Conservation (phyloP, 208 protist genomes). For the Trypanosoma cruzi region DNA sequence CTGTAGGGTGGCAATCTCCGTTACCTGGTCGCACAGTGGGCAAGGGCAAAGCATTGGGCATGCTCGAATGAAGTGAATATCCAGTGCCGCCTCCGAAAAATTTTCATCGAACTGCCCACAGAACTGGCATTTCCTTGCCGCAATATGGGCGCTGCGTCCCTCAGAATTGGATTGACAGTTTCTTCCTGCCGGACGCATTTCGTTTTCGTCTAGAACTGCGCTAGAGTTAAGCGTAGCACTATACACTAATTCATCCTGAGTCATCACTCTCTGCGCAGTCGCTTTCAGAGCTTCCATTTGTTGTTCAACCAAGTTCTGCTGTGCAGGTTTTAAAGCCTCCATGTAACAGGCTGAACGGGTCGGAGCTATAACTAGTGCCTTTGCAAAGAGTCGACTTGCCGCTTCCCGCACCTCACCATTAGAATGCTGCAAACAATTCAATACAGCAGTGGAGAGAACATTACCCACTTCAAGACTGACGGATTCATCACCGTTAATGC, state of each 20-base stretch:
- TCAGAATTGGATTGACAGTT: neutral
- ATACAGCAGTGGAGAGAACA: slow-evolving; percentile 57
- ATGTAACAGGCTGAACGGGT: slow-evolving; percentile 32
- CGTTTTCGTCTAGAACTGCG: neutral
- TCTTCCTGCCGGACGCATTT: neutral
- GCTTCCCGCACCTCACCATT: slow-evolving; percentile 80
- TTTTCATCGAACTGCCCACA: slow-evolving; percentile 73
- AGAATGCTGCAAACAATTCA: slow-evolving; percentile 74
- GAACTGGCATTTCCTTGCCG: slow-evolving; percentile 77
- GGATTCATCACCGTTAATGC: slow-evolving; percentile 29
- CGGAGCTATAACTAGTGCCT: slow-evolving; percentile 50
- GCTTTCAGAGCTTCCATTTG: slow-evolving; percentile 32
- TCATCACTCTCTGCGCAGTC: neutral
- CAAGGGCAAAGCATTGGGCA: slow-evolving; percentile 94
- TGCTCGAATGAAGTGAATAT: slow-evolving; percentile 83
- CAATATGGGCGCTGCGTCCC: neutral
- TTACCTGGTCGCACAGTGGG: slow-evolving; percentile 91
- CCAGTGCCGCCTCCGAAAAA: slow-evolving; percentile 75
- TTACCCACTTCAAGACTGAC: slow-evolving; percentile 47
- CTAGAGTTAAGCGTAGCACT: neutral
- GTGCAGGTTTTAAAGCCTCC: slow-evolving; percentile 69
- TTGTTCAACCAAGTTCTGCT: slow-evolving; percentile 74
- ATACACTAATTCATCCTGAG: slow-evolving; percentile 14
- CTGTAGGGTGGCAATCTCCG: slow-evolving; percentile 88
- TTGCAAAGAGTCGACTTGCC: slow-evolving; percentile 71